Percentiles rank a stretch among this genome's conserved stretches.
These are phyloP conservation scores for Grosmannia clavigera DNA, from an alignment of 2,329 filamentous ascomycete genomes.

Conservation along the genomic window DNA sequence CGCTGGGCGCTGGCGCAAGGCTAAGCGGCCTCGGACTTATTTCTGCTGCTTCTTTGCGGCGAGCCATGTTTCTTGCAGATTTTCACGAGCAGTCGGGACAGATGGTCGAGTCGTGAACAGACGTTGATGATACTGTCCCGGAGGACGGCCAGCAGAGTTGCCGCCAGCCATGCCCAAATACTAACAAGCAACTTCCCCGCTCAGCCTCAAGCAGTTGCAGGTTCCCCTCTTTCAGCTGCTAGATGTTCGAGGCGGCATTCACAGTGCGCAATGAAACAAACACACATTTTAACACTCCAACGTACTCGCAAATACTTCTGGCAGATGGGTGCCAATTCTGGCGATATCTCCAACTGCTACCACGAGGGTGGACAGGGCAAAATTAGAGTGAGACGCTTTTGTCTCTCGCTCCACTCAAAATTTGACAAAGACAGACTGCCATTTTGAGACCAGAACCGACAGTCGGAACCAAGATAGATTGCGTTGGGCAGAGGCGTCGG, in stretches of 20 bases:
- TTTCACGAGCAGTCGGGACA: neutral
- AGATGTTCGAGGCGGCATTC: neutral
- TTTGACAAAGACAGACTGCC: too few species aligned
- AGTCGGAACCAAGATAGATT: too few species aligned
- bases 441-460: too few species aligned
- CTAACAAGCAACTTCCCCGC: neutral
- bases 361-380: too few species aligned
- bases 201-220: neutral
- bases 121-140: neutral
- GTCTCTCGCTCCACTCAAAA: too few species aligned
- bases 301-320: too few species aligned
- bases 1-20: slow-evolving; percentile 6
- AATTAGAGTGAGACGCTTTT: too few species aligned
- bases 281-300: too few species aligned
- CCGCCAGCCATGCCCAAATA: neutral
- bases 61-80: neutral
- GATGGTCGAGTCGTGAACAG: neutral
- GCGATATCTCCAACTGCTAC: too few species aligned
- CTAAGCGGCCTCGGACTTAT: neutral
- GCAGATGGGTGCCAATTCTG: too few species aligned
- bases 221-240: neutral
- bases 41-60: neutral
- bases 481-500: neutral
- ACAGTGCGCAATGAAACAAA: too few species aligned
- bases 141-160: neutral